Evolutionary conservation across 305 asterid genomes (phyloP).

Genomic region (Fraxinus xanthoxyloides): DNA sequence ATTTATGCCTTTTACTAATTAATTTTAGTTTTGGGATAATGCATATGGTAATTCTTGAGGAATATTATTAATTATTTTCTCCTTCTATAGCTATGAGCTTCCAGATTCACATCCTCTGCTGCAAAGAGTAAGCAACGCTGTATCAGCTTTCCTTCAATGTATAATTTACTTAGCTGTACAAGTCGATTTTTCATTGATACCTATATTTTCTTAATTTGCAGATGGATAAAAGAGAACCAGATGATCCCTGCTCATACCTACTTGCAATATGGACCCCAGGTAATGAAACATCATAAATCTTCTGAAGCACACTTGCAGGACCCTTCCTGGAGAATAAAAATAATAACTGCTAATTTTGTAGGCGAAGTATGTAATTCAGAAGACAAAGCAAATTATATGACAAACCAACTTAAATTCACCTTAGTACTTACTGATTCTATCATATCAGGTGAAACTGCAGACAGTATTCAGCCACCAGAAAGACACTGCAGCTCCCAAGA

Average conservation of each 20-base stretch:
- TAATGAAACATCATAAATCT: slow-evolving; percentile 19
- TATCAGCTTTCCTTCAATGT: slow-evolving; percentile 18
- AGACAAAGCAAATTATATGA: background rate
- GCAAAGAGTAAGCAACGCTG: slow-evolving; percentile 64
- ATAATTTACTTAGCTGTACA: slow-evolving; percentile 12
- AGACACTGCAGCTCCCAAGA: slow-evolving; percentile 66
- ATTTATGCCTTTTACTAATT: background rate
- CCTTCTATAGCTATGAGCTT: slow-evolving; percentile 79
- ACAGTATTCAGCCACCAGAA: slow-evolving; percentile 86
- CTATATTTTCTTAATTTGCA: slow-evolving; percentile 40
- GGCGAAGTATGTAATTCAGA: background rate
- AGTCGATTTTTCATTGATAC: slow-evolving; percentile 20
- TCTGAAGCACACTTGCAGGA: background rate
- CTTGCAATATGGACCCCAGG: slow-evolving; percentile 88
- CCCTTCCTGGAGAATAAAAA: slow-evolving; percentile 11
- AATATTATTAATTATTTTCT: slow-evolving; percentile 28
- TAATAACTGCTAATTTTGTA: slow-evolving; percentile 2
- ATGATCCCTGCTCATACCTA: slow-evolving; percentile 90
- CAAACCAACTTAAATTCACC: background rate
- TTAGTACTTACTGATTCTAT: slow-evolving; percentile 21
- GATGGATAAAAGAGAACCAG: slow-evolving; percentile 90
- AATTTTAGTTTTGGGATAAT: background rate
- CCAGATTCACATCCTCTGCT: slow-evolving; percentile 93
- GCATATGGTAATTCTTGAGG: slow-evolving; percentile 12
- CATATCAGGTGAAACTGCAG: slow-evolving; percentile 76